A percentile compares a stretch with the other conserved stretches of the same genome.
Evolutionary conservation across 768 basidiomycete species (phyloP).

Genomic region (Boletus sensibilis): DNA sequence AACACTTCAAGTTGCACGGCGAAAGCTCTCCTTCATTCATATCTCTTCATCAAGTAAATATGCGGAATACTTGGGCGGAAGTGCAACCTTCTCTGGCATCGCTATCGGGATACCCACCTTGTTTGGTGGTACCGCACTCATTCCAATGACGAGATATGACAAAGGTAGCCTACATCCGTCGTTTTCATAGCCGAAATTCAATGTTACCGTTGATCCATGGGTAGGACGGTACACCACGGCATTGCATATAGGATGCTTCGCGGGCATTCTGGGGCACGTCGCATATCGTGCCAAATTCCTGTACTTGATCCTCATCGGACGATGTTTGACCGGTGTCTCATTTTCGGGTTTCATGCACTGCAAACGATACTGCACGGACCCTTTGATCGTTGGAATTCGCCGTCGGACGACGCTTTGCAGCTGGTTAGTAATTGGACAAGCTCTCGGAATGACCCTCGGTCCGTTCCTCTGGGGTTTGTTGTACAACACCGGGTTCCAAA

Average conservation of each 20-base stretch:
- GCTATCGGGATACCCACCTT: constrained; percentile 65
- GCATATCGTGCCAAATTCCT: constrained; percentile 56
- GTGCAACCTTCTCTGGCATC: constrained; percentile 63
- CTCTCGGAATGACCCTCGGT: constrained; percentile 58
- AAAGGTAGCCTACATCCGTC: constrained; percentile 39
- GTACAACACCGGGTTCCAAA: constrained; percentile 58
- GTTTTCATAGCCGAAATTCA: background rate
- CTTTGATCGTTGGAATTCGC: constrained; percentile 62
- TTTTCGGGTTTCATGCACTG: constrained; percentile 67
- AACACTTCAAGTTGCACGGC: background rate
- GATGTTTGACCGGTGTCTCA: constrained; percentile 58
- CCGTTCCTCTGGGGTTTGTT: constrained; percentile 63
- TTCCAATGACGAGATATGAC: constrained; percentile 56
- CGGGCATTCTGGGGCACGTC: constrained; percentile 55
- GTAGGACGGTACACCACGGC: constrained; percentile 56
- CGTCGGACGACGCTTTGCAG: constrained; percentile 62
- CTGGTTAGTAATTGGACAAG: constrained; percentile 66
- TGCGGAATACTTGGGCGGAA: constrained; percentile 60
- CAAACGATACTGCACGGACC: constrained; percentile 67
- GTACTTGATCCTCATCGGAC: constrained; percentile 69
- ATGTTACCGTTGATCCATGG: background rate
- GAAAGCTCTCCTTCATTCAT: constrained; percentile 62
- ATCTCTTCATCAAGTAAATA: constrained; percentile 67
- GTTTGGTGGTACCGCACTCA: constrained; percentile 55
- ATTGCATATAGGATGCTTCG: constrained; percentile 52